Evolutionary conservation across 352 stramenopile species (phyloP).

Genomic region (Phytophthora podocarpi): DNA sequence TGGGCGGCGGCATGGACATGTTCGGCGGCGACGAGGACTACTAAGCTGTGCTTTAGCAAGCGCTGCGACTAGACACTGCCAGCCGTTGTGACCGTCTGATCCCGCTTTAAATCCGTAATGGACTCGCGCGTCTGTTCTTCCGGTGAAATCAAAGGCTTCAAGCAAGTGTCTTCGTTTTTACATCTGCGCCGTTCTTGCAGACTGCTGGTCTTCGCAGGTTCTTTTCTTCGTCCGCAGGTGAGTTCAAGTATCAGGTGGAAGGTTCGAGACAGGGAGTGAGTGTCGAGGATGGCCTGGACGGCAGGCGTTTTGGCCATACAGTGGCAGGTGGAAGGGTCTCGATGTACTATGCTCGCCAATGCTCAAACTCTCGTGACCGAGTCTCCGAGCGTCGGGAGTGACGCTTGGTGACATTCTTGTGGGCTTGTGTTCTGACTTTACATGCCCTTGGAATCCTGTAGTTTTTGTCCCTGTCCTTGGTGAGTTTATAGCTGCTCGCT

Average conservation of each 20-base stretch:
- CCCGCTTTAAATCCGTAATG: slow-evolving; percentile 56
- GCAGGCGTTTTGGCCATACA: not conserved
- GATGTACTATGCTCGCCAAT: no score
- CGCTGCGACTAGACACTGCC: slow-evolving; percentile 36
- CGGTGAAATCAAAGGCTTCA: slow-evolving; percentile 39
- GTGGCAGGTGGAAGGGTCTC: not conserved
- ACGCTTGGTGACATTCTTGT: no score
- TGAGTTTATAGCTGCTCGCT: no score
- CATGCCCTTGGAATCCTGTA: no score
- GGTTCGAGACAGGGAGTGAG: not conserved
- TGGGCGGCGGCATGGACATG: slow-evolving; percentile 77
- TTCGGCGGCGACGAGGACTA: slow-evolving; percentile 68
- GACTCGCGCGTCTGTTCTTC: slow-evolving; percentile 54
- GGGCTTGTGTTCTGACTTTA: no score
- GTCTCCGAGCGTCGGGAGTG: no score
- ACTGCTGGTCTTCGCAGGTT: slow-evolving; percentile 1
- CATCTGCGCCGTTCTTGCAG: slow-evolving; percentile 8
- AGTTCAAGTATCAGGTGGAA: slow-evolving; percentile 7
- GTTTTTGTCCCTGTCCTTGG: no score
- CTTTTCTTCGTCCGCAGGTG: slow-evolving; percentile 1
- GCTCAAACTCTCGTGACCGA: no score
- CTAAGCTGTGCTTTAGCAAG: slow-evolving; percentile 44
- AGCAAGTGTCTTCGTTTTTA: slow-evolving; percentile 22
- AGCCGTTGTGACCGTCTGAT: slow-evolving; percentile 34
- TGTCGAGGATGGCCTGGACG: not conserved